These are phyloP conservation scores for Citrus unshiu DNA, from an alignment of 345 rosid genomes.

Conservation along the genomic window DNA sequence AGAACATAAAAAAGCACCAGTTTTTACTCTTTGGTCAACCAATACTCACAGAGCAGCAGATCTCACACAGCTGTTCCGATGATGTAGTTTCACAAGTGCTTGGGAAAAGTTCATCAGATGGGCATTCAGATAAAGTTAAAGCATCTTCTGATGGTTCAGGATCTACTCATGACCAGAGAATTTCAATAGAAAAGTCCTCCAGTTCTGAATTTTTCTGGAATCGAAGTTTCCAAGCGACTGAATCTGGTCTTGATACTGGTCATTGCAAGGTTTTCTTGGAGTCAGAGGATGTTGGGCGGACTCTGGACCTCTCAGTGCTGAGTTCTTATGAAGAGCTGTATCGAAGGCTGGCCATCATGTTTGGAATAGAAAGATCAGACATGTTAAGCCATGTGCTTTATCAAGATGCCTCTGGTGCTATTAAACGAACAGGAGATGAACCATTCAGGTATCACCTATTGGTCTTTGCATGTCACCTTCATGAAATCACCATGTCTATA, in stretches of 20 bases:
- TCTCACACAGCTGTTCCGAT: slow-evolving; percentile 35
- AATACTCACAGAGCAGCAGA: slow-evolving; percentile 69
- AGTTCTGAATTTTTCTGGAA: slow-evolving; percentile 46
- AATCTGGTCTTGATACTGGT: slow-evolving; percentile 49
- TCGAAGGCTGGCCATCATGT: slow-evolving; percentile 66
- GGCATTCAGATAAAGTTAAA: slow-evolving; percentile 23
- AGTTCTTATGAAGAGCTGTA: slow-evolving; percentile 78
- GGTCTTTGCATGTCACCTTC: not conserved
- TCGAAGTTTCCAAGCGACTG: slow-evolving; percentile 28
- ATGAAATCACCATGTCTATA: not conserved
- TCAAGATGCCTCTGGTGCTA: slow-evolving; percentile 56
- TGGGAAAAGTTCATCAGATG: slow-evolving; percentile 27
- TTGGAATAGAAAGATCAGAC: slow-evolving; percentile 62
- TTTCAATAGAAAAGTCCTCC: slow-evolving; percentile 29
- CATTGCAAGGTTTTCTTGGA: slow-evolving; percentile 95
- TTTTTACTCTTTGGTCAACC: slow-evolving; percentile 88
- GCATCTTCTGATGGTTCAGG: slow-evolving; percentile 25
- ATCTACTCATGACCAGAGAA: slow-evolving; percentile 27
- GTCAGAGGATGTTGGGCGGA: slow-evolving; percentile 82
- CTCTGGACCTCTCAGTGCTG: slow-evolving; percentile 71
- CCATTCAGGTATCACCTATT: slow-evolving; percentile 71
- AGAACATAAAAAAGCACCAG: slow-evolving; percentile 53
- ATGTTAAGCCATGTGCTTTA: slow-evolving; percentile 59
- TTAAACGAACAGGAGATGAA: slow-evolving; percentile 65
- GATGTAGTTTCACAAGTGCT: slow-evolving; percentile 36